phyloP scores from a whole-genome alignment of 2,329 filamentous ascomycete species.

The Myriosclerotinia duriaeana region DNA sequence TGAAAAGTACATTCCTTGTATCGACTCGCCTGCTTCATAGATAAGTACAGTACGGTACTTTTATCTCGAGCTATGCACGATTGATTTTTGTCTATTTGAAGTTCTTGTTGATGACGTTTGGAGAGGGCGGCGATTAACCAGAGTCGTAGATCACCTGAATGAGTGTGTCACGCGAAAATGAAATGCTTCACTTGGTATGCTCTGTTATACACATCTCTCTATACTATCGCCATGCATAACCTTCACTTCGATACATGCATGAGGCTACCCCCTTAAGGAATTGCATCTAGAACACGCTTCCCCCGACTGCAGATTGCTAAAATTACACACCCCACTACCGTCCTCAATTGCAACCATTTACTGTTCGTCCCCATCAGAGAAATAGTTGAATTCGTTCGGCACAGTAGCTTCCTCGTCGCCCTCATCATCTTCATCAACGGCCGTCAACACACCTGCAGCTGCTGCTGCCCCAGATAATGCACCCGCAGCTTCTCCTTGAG shows the following conservation, averaged over 20 bases:
- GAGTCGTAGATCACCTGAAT: background rate
- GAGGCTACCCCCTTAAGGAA: background rate
- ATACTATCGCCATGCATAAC: conserved; percentile 19
- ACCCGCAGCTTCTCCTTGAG: conserved; percentile 35
- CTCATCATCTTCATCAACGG: conserved; percentile 81
- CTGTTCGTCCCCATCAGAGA: conserved; percentile 49
- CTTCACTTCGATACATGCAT: conserved; percentile 9
- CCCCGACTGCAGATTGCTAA: conserved; percentile 18
- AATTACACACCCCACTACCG: conserved; percentile 12
- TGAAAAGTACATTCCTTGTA: too few relatives aligned
- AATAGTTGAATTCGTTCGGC: conserved; percentile 76
- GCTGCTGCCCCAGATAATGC: conserved; percentile 58
- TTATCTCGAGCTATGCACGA: too few relatives aligned
- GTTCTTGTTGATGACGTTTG: too few relatives aligned
- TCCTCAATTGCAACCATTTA: background rate
- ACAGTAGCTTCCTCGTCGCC: conserved; percentile 69
- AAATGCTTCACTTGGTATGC: conserved; percentile 4
- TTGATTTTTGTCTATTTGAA: too few relatives aligned
- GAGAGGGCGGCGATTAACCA: background rate
- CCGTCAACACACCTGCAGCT: conserved; percentile 77
- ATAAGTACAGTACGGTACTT: too few relatives aligned
- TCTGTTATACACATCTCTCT: conserved; percentile 21
- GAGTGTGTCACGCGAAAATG: background rate
- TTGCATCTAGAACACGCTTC: conserved; percentile 11
- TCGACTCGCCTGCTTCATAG: too few relatives aligned